These are phyloP conservation scores for Cyclotella cryptica DNA, from an alignment of 108 stramenopile genomes.

Conservation along the genomic window DNA sequence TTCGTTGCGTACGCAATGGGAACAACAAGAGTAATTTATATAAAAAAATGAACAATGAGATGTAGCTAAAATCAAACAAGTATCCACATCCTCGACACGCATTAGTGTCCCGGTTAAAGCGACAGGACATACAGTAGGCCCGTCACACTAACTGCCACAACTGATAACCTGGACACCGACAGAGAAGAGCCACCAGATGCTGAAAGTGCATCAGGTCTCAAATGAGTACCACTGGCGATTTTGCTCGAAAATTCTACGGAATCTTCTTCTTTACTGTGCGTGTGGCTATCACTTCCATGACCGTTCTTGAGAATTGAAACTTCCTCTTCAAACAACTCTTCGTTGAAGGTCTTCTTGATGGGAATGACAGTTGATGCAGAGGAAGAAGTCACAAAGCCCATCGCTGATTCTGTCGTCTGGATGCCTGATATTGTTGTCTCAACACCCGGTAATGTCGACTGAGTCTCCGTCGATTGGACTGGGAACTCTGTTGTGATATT, in stretches of 20 bases:
- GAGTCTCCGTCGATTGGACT: too few species aligned
- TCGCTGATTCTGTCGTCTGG: background rate
- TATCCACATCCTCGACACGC: background rate
- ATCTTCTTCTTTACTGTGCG: background rate
- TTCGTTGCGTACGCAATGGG: background rate
- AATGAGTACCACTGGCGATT: slow-evolving; percentile 11
- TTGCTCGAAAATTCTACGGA: slow-evolving; percentile 4
- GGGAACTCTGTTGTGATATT: too few species aligned
- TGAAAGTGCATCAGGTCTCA: slow-evolving; percentile 10
- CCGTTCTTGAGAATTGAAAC: background rate
- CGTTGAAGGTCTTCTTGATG: background rate
- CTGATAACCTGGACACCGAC: background rate
- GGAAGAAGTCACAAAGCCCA: background rate
- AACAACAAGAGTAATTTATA: background rate
- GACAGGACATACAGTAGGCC: background rate
- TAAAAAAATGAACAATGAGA: background rate
- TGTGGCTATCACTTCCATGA: slow-evolving; percentile 2
- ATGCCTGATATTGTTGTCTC: background rate
- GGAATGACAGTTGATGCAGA: background rate
- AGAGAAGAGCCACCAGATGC: background rate
- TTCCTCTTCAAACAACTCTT: slow-evolving; percentile 4
- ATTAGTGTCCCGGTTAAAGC: background rate
- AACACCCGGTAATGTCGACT: background rate
- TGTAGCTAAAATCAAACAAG: background rate
- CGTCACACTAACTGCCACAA: slow-evolving; percentile 5